Evolutionary conservation across 805 yeast genomes (phyloP), one percentile per base, ranked within the genome.

Genomic region (Ogataea zsoltii): DNA sequence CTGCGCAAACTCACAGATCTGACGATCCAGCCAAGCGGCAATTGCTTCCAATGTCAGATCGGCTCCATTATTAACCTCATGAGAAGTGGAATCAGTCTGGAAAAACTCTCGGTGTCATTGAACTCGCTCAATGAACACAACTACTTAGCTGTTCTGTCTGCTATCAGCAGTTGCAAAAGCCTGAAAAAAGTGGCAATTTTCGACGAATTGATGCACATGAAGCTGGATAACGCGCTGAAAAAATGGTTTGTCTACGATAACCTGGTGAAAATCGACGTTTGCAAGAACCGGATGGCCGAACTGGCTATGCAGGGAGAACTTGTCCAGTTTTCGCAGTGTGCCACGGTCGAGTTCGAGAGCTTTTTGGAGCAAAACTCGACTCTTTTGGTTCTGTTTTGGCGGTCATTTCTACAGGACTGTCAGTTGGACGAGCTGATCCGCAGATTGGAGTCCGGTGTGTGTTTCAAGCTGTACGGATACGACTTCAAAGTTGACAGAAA

Each of bases 11-110:
- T 64, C 9, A 47, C 39, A n/a, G 41, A 36, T 12, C 38, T 64
- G 7, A 44, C 49, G n/a, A 16, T 63, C 2, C 53, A 56, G 36
- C 61, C 62, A 23, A 53, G 62, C 0, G 60, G 58, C 18, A 59
- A 63, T 38, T 62, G 67, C 31, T 31, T 53, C 6, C 15, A 44
- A n/a, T 62, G 67, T 31, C 67, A 64, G 39, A 29, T 55, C 15
- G 33, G 44, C 11, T 54, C 62, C 4, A 18, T 57, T 2, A 18
- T 55, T 4, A 7, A 37, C 1, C 53, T 60, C 17, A 23, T 61
- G 13, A 21, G 37, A 3, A 16, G 46, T 15, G 21, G 40, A 5
- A 15, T 17, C 4, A 37, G 36, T 5, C 16, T 61, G 4, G 30
- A 41, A 11, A 33, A 39, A 1, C 21, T 62, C 2, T 50, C 56